Conservation (phyloP, 345 rosid genomes). For the Jatropha curcas region DNA sequence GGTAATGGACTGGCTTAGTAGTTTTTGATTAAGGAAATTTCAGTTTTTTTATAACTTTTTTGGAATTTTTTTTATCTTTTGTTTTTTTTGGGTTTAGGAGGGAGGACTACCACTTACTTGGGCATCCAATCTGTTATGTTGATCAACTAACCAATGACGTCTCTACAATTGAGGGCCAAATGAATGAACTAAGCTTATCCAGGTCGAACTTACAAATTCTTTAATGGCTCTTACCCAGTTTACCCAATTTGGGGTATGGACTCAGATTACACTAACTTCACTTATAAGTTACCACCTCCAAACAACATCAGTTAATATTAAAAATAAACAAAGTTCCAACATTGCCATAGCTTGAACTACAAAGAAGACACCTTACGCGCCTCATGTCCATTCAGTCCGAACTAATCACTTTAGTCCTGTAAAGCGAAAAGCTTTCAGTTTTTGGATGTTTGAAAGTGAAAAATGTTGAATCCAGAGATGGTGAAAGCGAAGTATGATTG, state of each 20-base stretch:
- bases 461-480: slow-evolving; percentile 10
- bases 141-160: slow-evolving; percentile 53
- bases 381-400: slow-evolving; percentile 22
- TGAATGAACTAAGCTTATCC: slow-evolving; percentile 40
- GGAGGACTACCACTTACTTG: slow-evolving; percentile 59
- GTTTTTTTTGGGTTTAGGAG: slow-evolving; percentile 36
- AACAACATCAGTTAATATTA: neutral
- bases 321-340: slow-evolving; percentile 21
- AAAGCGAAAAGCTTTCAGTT: neutral
- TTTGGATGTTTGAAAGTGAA: slow-evolving; percentile 5
- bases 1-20: slow-evolving; percentile 24
- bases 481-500: slow-evolving; percentile 22
- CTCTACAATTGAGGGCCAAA: slow-evolving; percentile 52
- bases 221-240: slow-evolving; percentile 45
- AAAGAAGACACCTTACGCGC: neutral
- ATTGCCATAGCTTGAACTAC: slow-evolving; percentile 26
- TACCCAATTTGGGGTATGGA: slow-evolving; percentile 59
- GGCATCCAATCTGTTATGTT: slow-evolving; percentile 41
- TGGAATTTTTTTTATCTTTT: too few species aligned
- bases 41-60: too few species aligned
- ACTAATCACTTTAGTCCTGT: slow-evolving; percentile 4
- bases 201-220: slow-evolving; percentile 63
- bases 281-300: neutral
- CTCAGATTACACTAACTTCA: slow-evolving; percentile 49
- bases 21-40: too few species aligned